Evolutionary conservation across 345 rosid genomes (phyloP), one percentile per base, ranked within the genome.

Genomic region (Pelargonium nanum): DNA sequence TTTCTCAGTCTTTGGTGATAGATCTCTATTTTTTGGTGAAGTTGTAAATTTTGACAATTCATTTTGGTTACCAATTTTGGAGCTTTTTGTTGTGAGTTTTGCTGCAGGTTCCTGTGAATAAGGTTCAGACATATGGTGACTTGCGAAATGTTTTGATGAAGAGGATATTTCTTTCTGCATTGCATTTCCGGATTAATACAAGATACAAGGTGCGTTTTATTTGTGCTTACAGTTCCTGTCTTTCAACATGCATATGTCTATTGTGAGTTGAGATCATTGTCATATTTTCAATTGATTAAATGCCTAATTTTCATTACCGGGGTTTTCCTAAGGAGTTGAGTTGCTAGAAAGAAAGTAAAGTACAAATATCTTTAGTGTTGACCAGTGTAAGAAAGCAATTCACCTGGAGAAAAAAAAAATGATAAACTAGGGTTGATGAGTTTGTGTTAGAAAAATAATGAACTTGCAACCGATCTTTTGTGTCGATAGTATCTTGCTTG

Each of bases 161-260:
- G 72, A 81, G 99, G 73, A 94, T 94, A 83, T 94, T 94, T 76
- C 78, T 94, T 10, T 94, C 99, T 73, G 95, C 99, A 57, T 81
- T 90, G 78, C 99, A 94, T 78, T 94, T 94, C 72, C 88, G 97
- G 65, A 94, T 94, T 64, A 94, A 94, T 72, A 84, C 97, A 54
- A 76, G 97, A 81, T 94, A 94, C 80, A 90, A 94, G 98, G 98
- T 92, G 8, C 72, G 73, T 56, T 53, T 40, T 55, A 22, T 23
- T 52, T 21, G 10, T 56, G 22, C 26, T 63, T 56, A 19, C 56
- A 54, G 23, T 53, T 30, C 26, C 63, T 9, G 30, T 32, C 22
- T 19, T 48, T 56, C 25, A 21, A 24, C 53, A 24, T n/a, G 17
- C 9, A 24, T 54, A 20, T 53, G 56, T 56, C 24, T 45, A 19